Evolutionary conservation across 768 basidiomycete genomes (phyloP).

Genomic region (Leccinum ochraceum): DNA sequence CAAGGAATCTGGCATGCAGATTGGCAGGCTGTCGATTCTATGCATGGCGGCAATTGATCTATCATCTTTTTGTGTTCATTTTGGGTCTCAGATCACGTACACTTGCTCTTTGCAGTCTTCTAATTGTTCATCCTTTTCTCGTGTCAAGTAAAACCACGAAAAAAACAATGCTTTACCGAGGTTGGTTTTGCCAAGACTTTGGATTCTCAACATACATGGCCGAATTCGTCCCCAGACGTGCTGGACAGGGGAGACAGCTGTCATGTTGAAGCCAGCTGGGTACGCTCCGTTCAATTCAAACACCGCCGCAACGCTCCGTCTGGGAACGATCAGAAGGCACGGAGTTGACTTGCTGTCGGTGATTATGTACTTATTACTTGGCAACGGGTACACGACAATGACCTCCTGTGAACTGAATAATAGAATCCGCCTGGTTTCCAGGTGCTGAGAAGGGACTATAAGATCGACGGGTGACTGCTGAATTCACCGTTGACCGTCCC

Average conservation of each 20-base stretch:
- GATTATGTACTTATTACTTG: neutral
- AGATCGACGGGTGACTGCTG: conserved; percentile 3
- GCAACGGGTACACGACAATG: neutral
- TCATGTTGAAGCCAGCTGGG: too few relatives aligned
- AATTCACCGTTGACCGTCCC: neutral
- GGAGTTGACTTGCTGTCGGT: neutral
- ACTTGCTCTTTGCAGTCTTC: neutral
- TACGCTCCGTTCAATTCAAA: too few relatives aligned
- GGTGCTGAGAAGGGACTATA: conserved; percentile 4
- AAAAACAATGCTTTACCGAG: too few relatives aligned
- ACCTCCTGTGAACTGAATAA: neutral
- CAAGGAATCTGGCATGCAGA: neutral
- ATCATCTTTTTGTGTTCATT: neutral
- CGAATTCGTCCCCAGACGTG: too few relatives aligned
- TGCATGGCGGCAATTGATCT: too few relatives aligned
- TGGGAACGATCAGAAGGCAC: too few relatives aligned
- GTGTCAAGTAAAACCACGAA: neutral
- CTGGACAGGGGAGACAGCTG: too few relatives aligned
- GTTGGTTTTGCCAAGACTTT: too few relatives aligned
- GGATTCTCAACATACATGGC: too few relatives aligned
- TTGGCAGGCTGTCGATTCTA: neutral
- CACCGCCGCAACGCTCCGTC: too few relatives aligned
- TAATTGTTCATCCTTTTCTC: neutral
- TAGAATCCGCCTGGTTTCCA: neutral
- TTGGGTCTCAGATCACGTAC: neutral